A percentile compares a stretch with the other conserved stretches of the same genome.
phyloP scores from a whole-genome alignment of 1,284 basidiomycete species.

The Meripilus lineatus region DNA sequence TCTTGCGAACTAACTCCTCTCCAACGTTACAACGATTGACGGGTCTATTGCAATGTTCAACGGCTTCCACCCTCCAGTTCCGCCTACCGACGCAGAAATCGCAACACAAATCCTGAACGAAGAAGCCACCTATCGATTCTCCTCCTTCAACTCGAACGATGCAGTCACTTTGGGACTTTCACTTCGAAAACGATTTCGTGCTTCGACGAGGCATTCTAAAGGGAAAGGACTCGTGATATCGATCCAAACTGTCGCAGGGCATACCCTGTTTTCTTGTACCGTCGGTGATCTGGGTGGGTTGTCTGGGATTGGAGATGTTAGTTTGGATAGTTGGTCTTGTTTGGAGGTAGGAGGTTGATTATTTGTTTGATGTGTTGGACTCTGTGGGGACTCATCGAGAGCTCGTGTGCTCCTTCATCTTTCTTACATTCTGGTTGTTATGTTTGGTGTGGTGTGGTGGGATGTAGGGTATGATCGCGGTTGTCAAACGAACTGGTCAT shows the following conservation, averaged over 20 bases:
- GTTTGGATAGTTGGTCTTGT: conserved; percentile 72
- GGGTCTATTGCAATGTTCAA: conserved; percentile 37
- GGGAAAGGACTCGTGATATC: conserved; percentile 77
- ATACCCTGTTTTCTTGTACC: conserved; percentile 75
- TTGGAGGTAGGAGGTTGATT: conserved; percentile 39
- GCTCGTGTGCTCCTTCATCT: neutral
- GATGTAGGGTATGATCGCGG: conserved; percentile 59
- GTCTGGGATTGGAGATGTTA: conserved; percentile 67
- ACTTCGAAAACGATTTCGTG: conserved; percentile 72
- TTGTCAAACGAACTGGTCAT: conserved; percentile 76
- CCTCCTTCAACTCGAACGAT: conserved; percentile 68
- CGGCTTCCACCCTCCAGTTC: conserved; percentile 50
- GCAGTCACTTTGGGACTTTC: conserved; percentile 78
- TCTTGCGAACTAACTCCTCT: no score
- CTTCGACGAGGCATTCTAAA: conserved; percentile 62
- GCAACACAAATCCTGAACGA: conserved; percentile 66
- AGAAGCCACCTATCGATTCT: conserved; percentile 63
- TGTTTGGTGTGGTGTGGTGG: conserved; percentile 4
- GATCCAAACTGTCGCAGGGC: conserved; percentile 72
- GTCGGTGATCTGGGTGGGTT: conserved; percentile 68
- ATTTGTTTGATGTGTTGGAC: neutral
- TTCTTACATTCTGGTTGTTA: neutral
- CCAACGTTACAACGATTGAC: no score
- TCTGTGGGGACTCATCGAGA: neutral
- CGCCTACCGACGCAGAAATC: conserved; percentile 64